phyloP scores from a whole-genome alignment of 1,284 basidiomycete genomes.

The Sporisorium exsertum region DNA sequence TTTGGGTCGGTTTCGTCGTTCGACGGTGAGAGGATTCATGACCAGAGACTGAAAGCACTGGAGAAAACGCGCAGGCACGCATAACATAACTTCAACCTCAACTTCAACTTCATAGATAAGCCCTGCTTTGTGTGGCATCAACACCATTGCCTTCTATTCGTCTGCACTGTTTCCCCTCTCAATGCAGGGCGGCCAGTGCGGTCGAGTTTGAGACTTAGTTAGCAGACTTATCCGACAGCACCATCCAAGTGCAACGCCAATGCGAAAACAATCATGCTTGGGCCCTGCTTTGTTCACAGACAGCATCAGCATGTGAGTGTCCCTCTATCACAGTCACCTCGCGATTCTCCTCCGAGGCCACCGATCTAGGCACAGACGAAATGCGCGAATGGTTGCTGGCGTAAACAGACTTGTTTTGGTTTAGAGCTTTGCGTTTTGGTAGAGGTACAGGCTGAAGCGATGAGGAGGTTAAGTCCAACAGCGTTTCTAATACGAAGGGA shows the following conservation, averaged over 20 bases:
- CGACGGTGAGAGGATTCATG: background rate
- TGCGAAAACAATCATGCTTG: background rate
- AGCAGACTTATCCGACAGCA: no score
- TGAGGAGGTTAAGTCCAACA: background rate
- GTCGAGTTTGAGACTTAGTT: no score
- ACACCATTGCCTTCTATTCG: background rate
- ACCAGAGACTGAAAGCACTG: background rate
- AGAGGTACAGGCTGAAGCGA: slow-evolving; percentile 45
- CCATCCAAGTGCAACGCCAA: background rate
- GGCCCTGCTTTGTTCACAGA: background rate
- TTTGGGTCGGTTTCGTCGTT: background rate
- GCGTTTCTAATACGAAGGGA: slow-evolving; percentile 30
- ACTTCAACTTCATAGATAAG: background rate
- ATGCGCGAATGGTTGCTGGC: slow-evolving; percentile 17
- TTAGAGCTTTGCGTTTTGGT: slow-evolving; percentile 46
- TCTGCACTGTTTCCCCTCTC: background rate
- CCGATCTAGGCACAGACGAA: background rate
- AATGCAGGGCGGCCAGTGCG: background rate
- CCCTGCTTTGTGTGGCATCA: background rate
- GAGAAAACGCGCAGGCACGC: no score
- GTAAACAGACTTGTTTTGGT: slow-evolving; percentile 50
- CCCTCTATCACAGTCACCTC: background rate
- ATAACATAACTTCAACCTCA: background rate
- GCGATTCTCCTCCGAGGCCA: background rate
- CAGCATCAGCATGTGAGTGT: background rate